Base-by-base conservation (phyloP, 192 early-diverging fungal species). In the Obelidium mucronatum region DNA sequence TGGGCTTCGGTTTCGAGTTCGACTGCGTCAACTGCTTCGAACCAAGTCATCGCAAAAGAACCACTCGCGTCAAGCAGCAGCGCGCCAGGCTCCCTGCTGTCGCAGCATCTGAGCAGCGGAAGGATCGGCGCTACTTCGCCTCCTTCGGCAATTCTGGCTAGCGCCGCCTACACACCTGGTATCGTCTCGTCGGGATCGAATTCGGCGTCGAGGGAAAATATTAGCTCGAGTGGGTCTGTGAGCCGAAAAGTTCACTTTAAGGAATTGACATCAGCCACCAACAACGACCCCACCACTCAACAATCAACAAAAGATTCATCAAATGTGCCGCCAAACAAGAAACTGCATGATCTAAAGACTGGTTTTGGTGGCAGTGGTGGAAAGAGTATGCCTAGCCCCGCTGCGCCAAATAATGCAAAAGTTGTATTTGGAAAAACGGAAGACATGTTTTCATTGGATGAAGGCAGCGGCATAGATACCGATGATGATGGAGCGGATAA, bases 221-320 rank as follows among this genome's bases (percentile, higher is more conserved):
- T 26, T 8, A 22, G 17, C 26, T 58, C 55, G 24, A 31, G 63
- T 26, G 63, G 35, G 17, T 26, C 39, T n/a, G 2, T 58, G 13
- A 37, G 36, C 35, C 55, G 72, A 19, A 74, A 74, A 74, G 72
- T 74, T 26, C 72, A 60, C 59, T 62, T 74, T 37, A 63, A 74
- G 48, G 72, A 60, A 63, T 17, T 37, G 34, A 33, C 60, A 33
- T 6, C 72, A 22, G 4, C 42, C 26, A 36, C 54, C 8, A 11
- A n/a, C 3, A 58, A 24, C 54, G 35, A 31, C 3, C 30, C 39
- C 36, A 2, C 33, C 40, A 11, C 69, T 34, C 22, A 33, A 5
- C 31, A 24, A 1, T 37, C 62, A 13, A 35, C 36, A 24, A 34
- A 5, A 35, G 31, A 22, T 36, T 35, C 17, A 36, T 19, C 34